Conservation (phyloP, 352 stramenopile genomes). For the Pythium vanterpoolii region DNA sequence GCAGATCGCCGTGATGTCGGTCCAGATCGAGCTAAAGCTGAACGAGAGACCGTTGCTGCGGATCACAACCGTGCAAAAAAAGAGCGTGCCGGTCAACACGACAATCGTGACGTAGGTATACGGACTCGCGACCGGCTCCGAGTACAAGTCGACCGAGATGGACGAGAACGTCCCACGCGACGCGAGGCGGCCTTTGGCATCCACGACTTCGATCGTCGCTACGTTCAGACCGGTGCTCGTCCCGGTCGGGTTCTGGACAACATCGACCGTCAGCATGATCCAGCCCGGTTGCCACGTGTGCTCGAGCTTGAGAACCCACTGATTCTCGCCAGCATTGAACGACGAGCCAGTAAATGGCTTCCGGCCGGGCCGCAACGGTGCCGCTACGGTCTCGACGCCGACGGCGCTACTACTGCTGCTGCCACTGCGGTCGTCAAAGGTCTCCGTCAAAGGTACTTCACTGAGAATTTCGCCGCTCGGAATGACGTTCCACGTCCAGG, state of each 20-base stretch:
- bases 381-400: neutral
- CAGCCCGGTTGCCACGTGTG: slow-evolving; percentile 62
- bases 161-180: slow-evolving; percentile 59
- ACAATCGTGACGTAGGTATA: slow-evolving; percentile 90
- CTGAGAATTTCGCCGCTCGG: slow-evolving; percentile 1
- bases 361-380: neutral
- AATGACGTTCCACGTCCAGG: slow-evolving; percentile 53
- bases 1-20: slow-evolving; percentile 82
- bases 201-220: slow-evolving; percentile 48
- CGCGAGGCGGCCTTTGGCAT: slow-evolving; percentile 50
- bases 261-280: slow-evolving; percentile 60
- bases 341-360: slow-evolving; percentile 9
- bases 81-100: slow-evolving; percentile 72
- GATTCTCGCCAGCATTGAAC: slow-evolving; percentile 35
- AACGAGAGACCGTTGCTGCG: slow-evolving; percentile 80
- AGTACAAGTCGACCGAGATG: slow-evolving; percentile 69
- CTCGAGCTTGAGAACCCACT: slow-evolving; percentile 53
- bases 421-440: neutral
- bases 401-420: neutral
- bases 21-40: slow-evolving; percentile 84
- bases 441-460: neutral
- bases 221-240: slow-evolving; percentile 70
- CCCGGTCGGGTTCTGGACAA: slow-evolving; percentile 71
- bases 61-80: slow-evolving; percentile 83
- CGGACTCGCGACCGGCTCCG: slow-evolving; percentile 59